These are phyloP conservation scores for Puccinia hordei DNA, from an alignment of 1,284 basidiomycete species.

Conservation along the genomic window DNA sequence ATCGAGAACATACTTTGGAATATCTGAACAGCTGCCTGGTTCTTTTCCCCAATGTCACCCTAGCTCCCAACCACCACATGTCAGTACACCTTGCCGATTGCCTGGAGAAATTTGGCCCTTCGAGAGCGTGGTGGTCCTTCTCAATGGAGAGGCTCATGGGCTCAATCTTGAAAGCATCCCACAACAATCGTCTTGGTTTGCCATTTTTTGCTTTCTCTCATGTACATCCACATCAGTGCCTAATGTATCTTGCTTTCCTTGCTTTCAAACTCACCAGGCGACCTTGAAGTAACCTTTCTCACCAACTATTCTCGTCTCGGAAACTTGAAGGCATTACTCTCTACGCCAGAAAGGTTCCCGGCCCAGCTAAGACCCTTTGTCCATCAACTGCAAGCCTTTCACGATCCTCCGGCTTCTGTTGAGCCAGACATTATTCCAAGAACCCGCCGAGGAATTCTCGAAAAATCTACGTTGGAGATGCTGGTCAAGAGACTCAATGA, in stretches of 20 bases:
- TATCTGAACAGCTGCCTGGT: slow-evolving; percentile 27
- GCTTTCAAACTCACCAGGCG: slow-evolving; percentile 9
- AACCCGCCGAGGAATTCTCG: background rate
- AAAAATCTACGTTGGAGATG: background rate
- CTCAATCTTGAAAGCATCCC: slow-evolving; percentile 22
- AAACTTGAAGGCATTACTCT: slow-evolving; percentile 12
- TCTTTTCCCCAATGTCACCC: slow-evolving; percentile 19
- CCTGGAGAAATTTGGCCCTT: slow-evolving; percentile 33
- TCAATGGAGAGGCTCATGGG: slow-evolving; percentile 48
- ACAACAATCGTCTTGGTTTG: slow-evolving; percentile 43
- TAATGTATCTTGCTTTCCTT: too few species aligned
- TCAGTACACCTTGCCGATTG: slow-evolving; percentile 40
- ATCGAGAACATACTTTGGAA: slow-evolving; percentile 5
- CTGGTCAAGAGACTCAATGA: slow-evolving; percentile 29
- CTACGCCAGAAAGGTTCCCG: slow-evolving; percentile 19
- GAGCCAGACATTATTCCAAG: background rate
- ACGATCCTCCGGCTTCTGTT: slow-evolving; percentile 8
- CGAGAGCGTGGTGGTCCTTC: slow-evolving; percentile 45
- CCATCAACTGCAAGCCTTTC: background rate
- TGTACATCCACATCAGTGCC: background rate
- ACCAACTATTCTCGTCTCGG: slow-evolving; percentile 35
- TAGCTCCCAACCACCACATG: slow-evolving; percentile 51
- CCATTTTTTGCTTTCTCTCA: background rate
- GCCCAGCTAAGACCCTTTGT: background rate
- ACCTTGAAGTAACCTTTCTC: slow-evolving; percentile 38